phyloP scores from a whole-genome alignment of 768 basidiomycete species.

The Termitomyces sp. region DNA sequence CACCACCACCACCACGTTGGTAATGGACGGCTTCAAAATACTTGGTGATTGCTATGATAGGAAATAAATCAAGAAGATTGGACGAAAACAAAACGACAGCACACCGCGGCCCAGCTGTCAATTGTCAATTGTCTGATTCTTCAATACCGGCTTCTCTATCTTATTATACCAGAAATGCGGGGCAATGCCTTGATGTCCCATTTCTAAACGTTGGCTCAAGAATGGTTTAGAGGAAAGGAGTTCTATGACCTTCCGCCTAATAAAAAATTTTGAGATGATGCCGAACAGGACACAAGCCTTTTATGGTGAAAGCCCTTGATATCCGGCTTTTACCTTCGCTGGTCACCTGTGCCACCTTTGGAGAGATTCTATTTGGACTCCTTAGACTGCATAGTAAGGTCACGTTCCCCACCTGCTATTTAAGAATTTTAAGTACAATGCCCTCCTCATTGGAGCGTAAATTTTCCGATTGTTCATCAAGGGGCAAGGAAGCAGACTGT shows the following conservation, averaged over 20 bases:
- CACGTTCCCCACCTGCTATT: neutral
- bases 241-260: neutral
- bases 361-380: neutral
- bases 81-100: neutral
- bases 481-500: neutral
- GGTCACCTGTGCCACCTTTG: neutral
- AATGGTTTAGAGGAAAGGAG: neutral
- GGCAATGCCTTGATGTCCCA: conserved; percentile 6
- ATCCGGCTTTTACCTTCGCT: neutral
- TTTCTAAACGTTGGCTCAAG: neutral
- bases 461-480: neutral
- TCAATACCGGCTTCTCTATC: neutral
- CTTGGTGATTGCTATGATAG: conserved; percentile 11
- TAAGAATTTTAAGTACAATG: neutral
- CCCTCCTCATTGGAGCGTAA: neutral
- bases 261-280: neutral
- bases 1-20: neutral
- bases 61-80: neutral
- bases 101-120: neutral
- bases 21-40: neutral
- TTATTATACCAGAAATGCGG: conserved; percentile 4
- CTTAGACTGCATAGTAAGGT: neutral
- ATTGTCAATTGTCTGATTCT: neutral
- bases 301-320: neutral
- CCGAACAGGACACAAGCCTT: neutral